These are phyloP conservation scores for Nepenthes alata DNA, from an alignment of 179 eudicot genomes.

Conservation along the genomic window DNA sequence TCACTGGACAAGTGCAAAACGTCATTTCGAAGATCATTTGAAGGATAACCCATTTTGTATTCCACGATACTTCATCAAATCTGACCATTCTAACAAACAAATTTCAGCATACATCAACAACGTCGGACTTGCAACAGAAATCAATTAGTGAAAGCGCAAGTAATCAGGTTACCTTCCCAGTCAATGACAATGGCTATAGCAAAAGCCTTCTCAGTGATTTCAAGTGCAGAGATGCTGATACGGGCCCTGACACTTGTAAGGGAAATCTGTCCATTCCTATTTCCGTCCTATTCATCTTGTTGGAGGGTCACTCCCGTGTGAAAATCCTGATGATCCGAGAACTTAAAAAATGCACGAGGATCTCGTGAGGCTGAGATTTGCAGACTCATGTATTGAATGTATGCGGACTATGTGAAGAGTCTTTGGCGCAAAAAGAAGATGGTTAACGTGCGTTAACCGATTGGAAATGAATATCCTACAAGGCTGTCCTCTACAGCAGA, in stretches of 20 bases:
- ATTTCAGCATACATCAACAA: conserved; percentile 39
- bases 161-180: conserved; percentile 44
- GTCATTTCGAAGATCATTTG: conserved; percentile 62
- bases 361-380: too few species aligned
- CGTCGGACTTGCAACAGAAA: conserved; percentile 81
- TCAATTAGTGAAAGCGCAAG: conserved; percentile 69
- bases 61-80: conserved; percentile 66
- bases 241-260: conserved; percentile 70
- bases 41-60: conserved; percentile 78
- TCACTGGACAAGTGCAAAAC: conserved; percentile 45
- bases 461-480: too few species aligned
- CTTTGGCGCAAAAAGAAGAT: too few species aligned
- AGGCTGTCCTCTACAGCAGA: too few species aligned
- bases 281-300: conserved; percentile 37
- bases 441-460: too few species aligned
- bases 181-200: conserved; percentile 56
- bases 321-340: too few species aligned
- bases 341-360: too few species aligned
- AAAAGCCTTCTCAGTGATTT: conserved; percentile 71
- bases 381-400: too few species aligned
- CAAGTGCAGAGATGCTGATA: conserved; percentile 56
- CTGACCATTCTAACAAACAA: conserved; percentile 43
- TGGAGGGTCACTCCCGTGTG: too few species aligned
- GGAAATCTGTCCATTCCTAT: conserved; percentile 48
- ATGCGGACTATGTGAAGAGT: too few species aligned